Conservation (phyloP, 345 rosid species). For the Populus tremula region DNA sequence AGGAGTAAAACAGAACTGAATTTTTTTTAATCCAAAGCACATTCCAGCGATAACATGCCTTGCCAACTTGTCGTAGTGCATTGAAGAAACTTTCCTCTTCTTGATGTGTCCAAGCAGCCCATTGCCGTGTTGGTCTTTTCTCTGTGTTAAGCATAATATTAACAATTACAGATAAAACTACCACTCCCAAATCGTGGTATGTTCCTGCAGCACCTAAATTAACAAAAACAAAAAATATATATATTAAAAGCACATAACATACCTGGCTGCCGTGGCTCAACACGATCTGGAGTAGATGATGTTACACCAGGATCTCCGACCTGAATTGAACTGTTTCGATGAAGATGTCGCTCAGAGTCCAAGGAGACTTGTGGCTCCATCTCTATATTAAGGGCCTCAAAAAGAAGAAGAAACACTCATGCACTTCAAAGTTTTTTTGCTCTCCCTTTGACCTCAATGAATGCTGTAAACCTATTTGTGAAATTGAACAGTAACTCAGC, state of each 20-base stretch:
- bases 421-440: slow-evolving; percentile 11
- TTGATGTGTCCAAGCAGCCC: slow-evolving; percentile 99
- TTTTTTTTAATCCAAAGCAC: slow-evolving; percentile 3
- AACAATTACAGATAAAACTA: neutral
- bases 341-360: slow-evolving; percentile 31
- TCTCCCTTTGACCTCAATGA: slow-evolving; percentile 8
- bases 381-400: slow-evolving; percentile 40
- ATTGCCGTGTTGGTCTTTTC: slow-evolving; percentile 85
- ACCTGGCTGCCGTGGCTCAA: slow-evolving; percentile 56
- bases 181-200: neutral
- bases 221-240: slow-evolving; percentile 10
- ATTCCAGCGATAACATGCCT: slow-evolving; percentile 46
- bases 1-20: neutral
- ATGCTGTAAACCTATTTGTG: neutral
- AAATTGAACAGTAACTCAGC: neutral
- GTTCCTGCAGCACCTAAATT: slow-evolving; percentile 3
- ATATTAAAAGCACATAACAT: slow-evolving; percentile 23
- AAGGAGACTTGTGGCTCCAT: slow-evolving; percentile 36
- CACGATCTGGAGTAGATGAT: slow-evolving; percentile 37
- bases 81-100: slow-evolving; percentile 97
- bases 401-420: slow-evolving; percentile 20
- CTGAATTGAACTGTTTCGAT: slow-evolving; percentile 37
- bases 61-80: slow-evolving; percentile 98
- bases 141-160: slow-evolving; percentile 37
- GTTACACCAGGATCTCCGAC: slow-evolving; percentile 39